These are phyloP conservation scores for Trametes elegans DNA, from an alignment of 768 basidiomycete genomes.

Conservation along the genomic window DNA sequence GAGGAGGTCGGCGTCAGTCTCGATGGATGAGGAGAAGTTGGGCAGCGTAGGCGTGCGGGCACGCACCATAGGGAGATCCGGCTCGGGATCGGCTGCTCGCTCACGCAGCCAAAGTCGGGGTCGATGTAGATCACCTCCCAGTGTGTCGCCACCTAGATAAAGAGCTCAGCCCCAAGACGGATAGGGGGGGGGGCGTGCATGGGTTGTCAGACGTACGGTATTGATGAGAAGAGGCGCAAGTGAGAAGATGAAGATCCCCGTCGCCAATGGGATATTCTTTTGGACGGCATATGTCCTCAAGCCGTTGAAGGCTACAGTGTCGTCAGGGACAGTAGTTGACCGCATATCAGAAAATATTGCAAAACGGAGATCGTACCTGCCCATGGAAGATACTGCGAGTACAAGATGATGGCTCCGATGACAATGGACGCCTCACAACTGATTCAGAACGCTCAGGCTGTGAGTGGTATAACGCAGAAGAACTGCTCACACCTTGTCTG, in stretches of 20 bases:
- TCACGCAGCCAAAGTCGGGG: background rate
- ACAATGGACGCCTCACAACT: background rate
- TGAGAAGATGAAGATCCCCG: background rate
- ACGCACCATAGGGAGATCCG: background rate
- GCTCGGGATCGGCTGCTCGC: background rate
- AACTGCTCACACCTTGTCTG: background rate
- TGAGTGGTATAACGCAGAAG: too few species aligned
- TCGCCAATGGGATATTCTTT: background rate
- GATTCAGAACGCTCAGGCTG: background rate
- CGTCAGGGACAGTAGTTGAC: too few species aligned
- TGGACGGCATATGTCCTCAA: background rate
- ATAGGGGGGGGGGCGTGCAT: background rate
- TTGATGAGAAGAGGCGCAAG: background rate
- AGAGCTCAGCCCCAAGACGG: too few species aligned
- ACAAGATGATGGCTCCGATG: background rate
- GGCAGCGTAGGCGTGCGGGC: too few species aligned
- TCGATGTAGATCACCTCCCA: background rate
- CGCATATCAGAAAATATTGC: background rate
- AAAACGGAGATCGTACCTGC: background rate
- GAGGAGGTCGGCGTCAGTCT: background rate
- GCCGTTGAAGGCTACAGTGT: background rate
- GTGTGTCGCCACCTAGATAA: background rate
- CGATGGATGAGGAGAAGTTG: background rate
- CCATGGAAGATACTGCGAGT: background rate
- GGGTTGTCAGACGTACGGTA: background rate